These are phyloP conservation scores for Solanum rostratum DNA, from an alignment of 257 asterid genomes.

Conservation along the genomic window DNA sequence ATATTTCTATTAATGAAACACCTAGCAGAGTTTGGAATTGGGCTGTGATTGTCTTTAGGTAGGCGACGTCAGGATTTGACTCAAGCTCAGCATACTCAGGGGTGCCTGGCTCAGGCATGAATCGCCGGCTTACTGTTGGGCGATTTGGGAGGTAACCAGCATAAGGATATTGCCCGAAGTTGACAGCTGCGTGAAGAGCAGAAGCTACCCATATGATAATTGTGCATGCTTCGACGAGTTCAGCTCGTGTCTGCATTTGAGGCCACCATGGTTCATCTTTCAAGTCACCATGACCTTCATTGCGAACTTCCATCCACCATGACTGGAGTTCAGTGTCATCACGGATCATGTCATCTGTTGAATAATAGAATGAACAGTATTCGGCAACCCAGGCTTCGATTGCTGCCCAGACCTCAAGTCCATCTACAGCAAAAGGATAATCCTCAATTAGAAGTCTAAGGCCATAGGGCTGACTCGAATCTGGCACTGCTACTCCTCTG, in stretches of 20 bases:
- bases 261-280: constrained; percentile 27
- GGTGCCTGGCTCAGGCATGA: constrained; percentile 28
- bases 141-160: constrained; percentile 29
- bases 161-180: constrained; percentile 27
- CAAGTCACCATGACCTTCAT: constrained; percentile 23
- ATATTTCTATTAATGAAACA: constrained; percentile 14
- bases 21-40: constrained; percentile 22
- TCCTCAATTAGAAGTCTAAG: constrained; percentile 16
- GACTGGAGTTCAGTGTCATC: constrained; percentile 18
- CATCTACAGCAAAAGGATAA: constrained; percentile 26
- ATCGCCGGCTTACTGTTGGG: constrained; percentile 13
- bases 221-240: constrained; percentile 8
- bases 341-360: constrained; percentile 9
- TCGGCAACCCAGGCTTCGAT: constrained; percentile 17
- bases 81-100: constrained; percentile 21
- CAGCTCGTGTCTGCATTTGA: constrained; percentile 14
- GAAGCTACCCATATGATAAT: constrained; percentile 25
- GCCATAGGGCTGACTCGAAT: constrained; percentile 15
- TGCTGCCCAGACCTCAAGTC: constrained; percentile 25
- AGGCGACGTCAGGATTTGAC: constrained; percentile 11
- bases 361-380: constrained; percentile 16
- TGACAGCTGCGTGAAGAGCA: constrained; percentile 27
- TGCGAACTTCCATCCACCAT: constrained; percentile 21
- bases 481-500: constrained; percentile 25
- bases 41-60: constrained; percentile 19